Conservation (phyloP, 2,329 filamentous ascomycete genomes). For the Malbranchea cinnamomea region DNA sequence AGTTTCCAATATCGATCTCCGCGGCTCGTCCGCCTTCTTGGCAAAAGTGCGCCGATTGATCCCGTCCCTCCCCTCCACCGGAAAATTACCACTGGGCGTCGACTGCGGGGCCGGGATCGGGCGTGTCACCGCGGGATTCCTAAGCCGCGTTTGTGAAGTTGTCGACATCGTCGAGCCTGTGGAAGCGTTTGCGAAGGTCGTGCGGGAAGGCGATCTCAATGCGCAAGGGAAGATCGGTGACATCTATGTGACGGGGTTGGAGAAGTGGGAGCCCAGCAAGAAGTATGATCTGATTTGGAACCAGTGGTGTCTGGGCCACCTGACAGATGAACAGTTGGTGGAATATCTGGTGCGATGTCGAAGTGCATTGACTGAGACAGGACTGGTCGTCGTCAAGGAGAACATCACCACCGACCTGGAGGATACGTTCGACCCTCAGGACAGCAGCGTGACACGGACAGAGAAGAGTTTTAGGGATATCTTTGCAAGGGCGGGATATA, state of each 20-base stretch:
- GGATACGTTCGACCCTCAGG: conserved; percentile 61
- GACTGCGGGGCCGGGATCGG: conserved; percentile 63
- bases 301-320: conserved; percentile 79
- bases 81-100: conserved; percentile 26
- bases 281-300: conserved; percentile 73
- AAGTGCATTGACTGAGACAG: conserved; percentile 28
- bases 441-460: conserved; percentile 64
- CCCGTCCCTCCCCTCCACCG: conserved; percentile 8
- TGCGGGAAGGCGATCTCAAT: conserved; percentile 30
- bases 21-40: conserved; percentile 54
- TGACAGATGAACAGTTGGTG: conserved; percentile 59
- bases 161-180: conserved; percentile 83
- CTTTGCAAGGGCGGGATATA: conserved; percentile 55
- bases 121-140: conserved; percentile 61
- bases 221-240: conserved; percentile 38
- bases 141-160: conserved; percentile 51
- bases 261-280: conserved; percentile 47
- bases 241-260: conserved; percentile 58
- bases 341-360: conserved; percentile 51
- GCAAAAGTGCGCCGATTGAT: conserved; percentile 42
- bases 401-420: conserved; percentile 46
- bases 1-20: conserved; percentile 55
- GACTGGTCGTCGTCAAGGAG: conserved; percentile 60
- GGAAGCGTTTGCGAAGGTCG: conserved; percentile 55
- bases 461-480: conserved; percentile 56